A percentile compares a stretch with the other conserved stretches of the same genome.
Conservation (phyloP, 1,139 yeast genomes). For the Lodderomyces parapsilosis region DNA sequence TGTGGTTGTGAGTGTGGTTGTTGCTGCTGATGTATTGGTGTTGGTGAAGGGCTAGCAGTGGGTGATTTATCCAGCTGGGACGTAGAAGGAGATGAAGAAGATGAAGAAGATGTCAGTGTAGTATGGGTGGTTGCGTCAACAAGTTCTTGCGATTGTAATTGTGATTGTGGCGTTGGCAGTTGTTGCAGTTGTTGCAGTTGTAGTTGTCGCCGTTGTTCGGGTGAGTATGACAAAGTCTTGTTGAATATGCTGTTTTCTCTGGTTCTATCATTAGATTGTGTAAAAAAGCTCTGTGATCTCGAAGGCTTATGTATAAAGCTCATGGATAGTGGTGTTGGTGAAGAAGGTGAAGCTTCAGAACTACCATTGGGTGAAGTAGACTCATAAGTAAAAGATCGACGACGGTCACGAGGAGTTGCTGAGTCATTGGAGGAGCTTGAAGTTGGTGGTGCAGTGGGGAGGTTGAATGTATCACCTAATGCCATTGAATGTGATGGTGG, state of each 20-base stretch:
- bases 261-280: conserved; percentile 36
- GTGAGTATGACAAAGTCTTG: conserved; percentile 11
- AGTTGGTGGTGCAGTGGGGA: neutral
- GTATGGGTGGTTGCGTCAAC: no score
- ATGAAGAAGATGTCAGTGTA: conserved; percentile 1
- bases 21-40: conserved; percentile 4
- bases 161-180: neutral
- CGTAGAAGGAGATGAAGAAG: neutral
- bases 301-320: conserved; percentile 44
- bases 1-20: neutral
- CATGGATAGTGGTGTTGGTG: conserved; percentile 30
- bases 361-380: neutral
- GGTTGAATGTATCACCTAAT: neutral
- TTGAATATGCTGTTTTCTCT: conserved; percentile 31
- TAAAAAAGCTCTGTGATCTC: conserved; percentile 31
- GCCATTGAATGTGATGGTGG: conserved; percentile 8
- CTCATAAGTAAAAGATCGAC: conserved; percentile 14
- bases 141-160: no score
- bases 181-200: neutral
- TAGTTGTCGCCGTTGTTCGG: neutral
- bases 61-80: neutral
- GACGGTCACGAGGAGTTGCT: conserved; percentile 5
- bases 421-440: neutral
- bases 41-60: conserved; percentile 2
- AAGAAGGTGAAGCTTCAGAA: conserved; percentile 1